phyloP scores from a whole-genome alignment of 805 yeast species.

The Torulaspora franciscae region DNA sequence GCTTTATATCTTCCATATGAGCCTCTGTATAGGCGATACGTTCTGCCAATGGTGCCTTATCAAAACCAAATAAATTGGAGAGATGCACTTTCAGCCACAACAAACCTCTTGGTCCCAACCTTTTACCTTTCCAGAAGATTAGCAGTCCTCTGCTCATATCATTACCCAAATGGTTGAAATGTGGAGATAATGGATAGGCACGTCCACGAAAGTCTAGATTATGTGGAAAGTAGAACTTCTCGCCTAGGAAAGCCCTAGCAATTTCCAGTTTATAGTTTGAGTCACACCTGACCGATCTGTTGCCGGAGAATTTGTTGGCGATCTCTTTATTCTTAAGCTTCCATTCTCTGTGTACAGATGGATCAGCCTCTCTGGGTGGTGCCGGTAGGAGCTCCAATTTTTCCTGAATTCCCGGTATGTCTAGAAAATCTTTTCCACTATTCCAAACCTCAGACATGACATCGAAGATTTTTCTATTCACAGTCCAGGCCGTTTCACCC shows the following conservation, averaged over 20 bases:
- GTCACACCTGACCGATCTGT: slow-evolving; percentile 88
- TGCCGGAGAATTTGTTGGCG: slow-evolving; percentile 56
- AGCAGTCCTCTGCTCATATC: slow-evolving; percentile 71
- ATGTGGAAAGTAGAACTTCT: slow-evolving; percentile 72
- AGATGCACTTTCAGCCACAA: slow-evolving; percentile 73
- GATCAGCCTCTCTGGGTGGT: slow-evolving; percentile 67
- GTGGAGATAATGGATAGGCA: slow-evolving; percentile 77
- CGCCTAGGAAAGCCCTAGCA: slow-evolving; percentile 87
- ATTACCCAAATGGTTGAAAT: slow-evolving; percentile 75
- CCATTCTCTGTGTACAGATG: slow-evolving; percentile 64
- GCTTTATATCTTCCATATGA: slow-evolving; percentile 49
- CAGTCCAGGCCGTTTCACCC: slow-evolving; percentile 90
- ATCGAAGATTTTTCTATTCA: slow-evolving; percentile 65
- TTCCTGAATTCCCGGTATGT: slow-evolving; percentile 59
- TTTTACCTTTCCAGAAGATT: slow-evolving; percentile 72
- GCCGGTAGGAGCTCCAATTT: slow-evolving; percentile 47
- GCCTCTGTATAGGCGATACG: slow-evolving; percentile 57
- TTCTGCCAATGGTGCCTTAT: slow-evolving; percentile 62
- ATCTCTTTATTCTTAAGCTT: slow-evolving; percentile 53
- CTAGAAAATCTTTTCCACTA: slow-evolving; percentile 65
- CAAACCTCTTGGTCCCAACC: slow-evolving; percentile 58
- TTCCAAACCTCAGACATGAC: slow-evolving; percentile 82
- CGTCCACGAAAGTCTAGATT: slow-evolving; percentile 79
- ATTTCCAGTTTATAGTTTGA: slow-evolving; percentile 89
- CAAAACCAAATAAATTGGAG: slow-evolving; percentile 69